Evolutionary conservation across 805 yeast genomes (phyloP).

Genomic region (Metahyphopichia silvanorum): DNA sequence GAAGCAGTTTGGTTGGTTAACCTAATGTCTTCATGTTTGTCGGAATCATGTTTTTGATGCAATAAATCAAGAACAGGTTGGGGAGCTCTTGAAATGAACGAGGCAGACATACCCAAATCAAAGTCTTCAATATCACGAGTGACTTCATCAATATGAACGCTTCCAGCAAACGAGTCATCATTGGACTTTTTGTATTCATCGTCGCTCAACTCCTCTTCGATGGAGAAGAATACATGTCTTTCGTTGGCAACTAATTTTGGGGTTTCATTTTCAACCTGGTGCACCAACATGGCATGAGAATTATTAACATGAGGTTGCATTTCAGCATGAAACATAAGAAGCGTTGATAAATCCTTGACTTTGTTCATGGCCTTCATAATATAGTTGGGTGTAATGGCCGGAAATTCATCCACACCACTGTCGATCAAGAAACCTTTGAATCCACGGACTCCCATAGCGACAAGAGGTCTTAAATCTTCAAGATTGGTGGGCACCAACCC

Average conservation of each 20-base stretch:
- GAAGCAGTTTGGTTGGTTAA: slow-evolving; percentile 17
- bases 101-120: slow-evolving; percentile 38
- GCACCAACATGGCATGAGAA: slow-evolving; percentile 20
- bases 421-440: slow-evolving; percentile 91
- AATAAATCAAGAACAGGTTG: slow-evolving; percentile 33
- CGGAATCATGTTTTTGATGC: slow-evolving; percentile 4
- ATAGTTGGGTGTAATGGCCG: slow-evolving; percentile 66
- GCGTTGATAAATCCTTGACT: slow-evolving; percentile 61
- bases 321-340: slow-evolving; percentile 93
- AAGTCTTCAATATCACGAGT: slow-evolving; percentile 27
- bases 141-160: slow-evolving; percentile 5
- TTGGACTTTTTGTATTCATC: slow-evolving; percentile 8
- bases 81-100: slow-evolving; percentile 39
- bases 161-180: slow-evolving; percentile 1
- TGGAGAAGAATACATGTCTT: slow-evolving; percentile 12
- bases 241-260: slow-evolving; percentile 23
- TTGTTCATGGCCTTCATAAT: slow-evolving; percentile 62
- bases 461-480: slow-evolving; percentile 66
- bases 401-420: slow-evolving; percentile 96
- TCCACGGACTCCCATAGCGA: slow-evolving; percentile 86
- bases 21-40: slow-evolving; percentile 8
- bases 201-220: slow-evolving; percentile 12
- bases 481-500: slow-evolving; percentile 83
- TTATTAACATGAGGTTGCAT: slow-evolving; percentile 48
- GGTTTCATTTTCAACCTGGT: slow-evolving; percentile 16